Base-by-base conservation (phyloP, 1,139 yeast genomes). In the Meyerozyma athensensis region DNA sequence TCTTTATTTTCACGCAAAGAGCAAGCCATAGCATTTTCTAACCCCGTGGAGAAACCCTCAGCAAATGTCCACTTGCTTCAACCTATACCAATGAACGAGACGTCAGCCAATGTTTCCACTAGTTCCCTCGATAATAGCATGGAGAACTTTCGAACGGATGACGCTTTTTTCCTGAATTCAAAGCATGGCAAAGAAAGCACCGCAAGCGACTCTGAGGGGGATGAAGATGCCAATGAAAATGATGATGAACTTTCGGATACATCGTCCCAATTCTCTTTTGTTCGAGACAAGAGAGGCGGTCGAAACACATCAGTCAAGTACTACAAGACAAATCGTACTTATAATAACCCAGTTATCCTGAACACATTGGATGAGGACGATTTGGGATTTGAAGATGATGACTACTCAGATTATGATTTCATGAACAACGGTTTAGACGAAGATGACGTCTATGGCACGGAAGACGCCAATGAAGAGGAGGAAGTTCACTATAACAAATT, bases 261-360 rank as follows among this genome's bases (percentile, higher is more conserved):
- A 7, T 61, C 72, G 1, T 72, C 78, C 1, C 76, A 71, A 40
- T 80, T 80, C 49, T 79, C 85, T 0, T 80, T 80, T 49, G 81
- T 78, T 33, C 64, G 69, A 39, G 79, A 74, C 40, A 60, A 61
- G 38, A 64, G 63, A 12, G 75, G 77, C 17, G 86, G 85, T 2
- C 58, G 86, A 47, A 79, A 79, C 43, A 70, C 80, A 0, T 79
- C 85, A 0, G 74, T 79, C 8, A 77, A 79, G 48, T 80, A 79
- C 49, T 79, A 80, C 47, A 75, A 75, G 42, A 72, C 62, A 1
- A 24, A 24, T 6, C 7, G n/a, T 17, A 10, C 20, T 14, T 13
- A 17, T 16, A 8, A 31, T 3, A 33, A 32, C 4, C 35, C 43
- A 4, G 37, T 37, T n/a, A 30, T 37, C n/a, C 44, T 44, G 47